phyloP scores from a whole-genome alignment of 2,329 filamentous ascomycete species.

The Chaetoscypha palmicola region DNA sequence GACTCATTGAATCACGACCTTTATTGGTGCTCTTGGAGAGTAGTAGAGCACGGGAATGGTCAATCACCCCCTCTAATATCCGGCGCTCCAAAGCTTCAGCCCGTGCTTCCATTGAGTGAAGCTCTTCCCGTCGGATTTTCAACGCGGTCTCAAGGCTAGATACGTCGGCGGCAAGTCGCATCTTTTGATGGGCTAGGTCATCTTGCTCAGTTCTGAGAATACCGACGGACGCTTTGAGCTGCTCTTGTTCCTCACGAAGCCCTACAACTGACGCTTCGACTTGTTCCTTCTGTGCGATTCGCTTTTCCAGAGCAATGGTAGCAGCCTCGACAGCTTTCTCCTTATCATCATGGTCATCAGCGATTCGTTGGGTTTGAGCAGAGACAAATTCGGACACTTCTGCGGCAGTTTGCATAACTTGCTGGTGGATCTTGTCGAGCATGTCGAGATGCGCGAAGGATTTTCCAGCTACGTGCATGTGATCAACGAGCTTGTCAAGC shows the following conservation, averaged over 20 bases:
- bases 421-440: slow-evolving; percentile 80
- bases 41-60: slow-evolving; percentile 87
- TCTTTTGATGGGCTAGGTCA: slow-evolving; percentile 68
- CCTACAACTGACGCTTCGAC: slow-evolving; percentile 45
- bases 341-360: slow-evolving; percentile 70
- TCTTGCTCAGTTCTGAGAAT: slow-evolving; percentile 56
- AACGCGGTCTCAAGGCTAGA: slow-evolving; percentile 88
- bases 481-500: slow-evolving; percentile 50
- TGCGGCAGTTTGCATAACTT: slow-evolving; percentile 75
- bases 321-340: slow-evolving; percentile 76
- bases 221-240: slow-evolving; percentile 49
- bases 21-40: slow-evolving; percentile 56
- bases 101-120: slow-evolving; percentile 82
- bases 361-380: slow-evolving; percentile 65
- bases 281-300: slow-evolving; percentile 58
- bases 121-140: slow-evolving; percentile 80
- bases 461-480: slow-evolving; percentile 59
- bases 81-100: slow-evolving; percentile 85
- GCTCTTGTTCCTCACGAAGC: slow-evolving; percentile 53
- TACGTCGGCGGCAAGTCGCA: slow-evolving; percentile 74
- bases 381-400: slow-evolving; percentile 80
- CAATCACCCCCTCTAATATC: slow-evolving; percentile 91
- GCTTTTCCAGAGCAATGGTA: slow-evolving; percentile 71
- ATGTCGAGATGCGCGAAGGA: slow-evolving; percentile 70
- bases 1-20: slow-evolving; percentile 41